Conservation (phyloP, 2,329 filamentous ascomycete genomes). For the Fusarium sp. region DNA sequence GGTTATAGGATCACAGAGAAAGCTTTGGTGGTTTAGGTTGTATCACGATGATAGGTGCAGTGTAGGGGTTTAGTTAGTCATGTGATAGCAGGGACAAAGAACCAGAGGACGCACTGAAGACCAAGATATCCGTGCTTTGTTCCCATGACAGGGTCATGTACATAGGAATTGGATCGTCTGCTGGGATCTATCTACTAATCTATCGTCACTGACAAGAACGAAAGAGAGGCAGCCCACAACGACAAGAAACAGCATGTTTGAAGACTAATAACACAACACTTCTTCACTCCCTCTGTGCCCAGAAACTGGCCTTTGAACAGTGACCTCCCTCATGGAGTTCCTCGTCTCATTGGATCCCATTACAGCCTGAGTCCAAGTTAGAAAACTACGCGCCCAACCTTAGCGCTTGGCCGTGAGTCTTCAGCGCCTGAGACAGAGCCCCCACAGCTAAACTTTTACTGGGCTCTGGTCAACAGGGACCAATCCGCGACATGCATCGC, state of each 20-base stretch:
- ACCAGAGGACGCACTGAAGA: neutral
- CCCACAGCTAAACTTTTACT: neutral
- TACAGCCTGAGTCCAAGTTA: neutral
- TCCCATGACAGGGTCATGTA: neutral
- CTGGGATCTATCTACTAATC: neutral
- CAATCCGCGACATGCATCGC: slow-evolving; percentile 30
- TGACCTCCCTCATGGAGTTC: neutral
- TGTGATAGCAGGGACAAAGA: neutral
- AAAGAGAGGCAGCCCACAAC: slow-evolving; percentile 26
- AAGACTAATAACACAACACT: slow-evolving; percentile 1
- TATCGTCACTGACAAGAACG: neutral
- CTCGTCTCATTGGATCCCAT: slow-evolving; percentile 3
- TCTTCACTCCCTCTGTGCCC: neutral
- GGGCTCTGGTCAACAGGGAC: slow-evolving; percentile 2
- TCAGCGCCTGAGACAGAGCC: slow-evolving; percentile 8
- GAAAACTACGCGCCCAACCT: slow-evolving; percentile 13
- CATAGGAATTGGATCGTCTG: neutral
- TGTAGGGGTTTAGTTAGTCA: neutral
- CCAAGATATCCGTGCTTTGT: slow-evolving; percentile 1
- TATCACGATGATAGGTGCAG: neutral
- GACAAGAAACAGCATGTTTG: neutral
- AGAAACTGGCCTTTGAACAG: neutral
- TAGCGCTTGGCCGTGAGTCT: slow-evolving; percentile 8
- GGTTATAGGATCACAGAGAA: neutral
- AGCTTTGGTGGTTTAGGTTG: neutral